A percentile compares a stretch with the other conserved stretches of the same genome.
These are phyloP conservation scores for Bisporella sp. DNA, from an alignment of 2,329 filamentous ascomycete species.

Conservation along the genomic window DNA sequence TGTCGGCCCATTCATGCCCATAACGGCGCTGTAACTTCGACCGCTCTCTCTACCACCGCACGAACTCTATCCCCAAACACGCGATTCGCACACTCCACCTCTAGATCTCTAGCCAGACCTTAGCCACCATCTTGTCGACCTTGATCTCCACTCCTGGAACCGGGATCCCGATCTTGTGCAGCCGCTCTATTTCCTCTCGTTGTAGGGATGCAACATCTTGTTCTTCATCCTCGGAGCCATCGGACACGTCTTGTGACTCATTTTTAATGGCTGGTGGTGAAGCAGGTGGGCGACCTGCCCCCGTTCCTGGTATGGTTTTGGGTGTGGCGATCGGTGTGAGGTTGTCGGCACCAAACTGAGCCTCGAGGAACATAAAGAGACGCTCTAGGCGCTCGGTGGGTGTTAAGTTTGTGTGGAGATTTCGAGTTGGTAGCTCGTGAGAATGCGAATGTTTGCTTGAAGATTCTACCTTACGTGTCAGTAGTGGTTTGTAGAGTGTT, in stretches of 20 bases:
- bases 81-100: constrained; percentile 78
- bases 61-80: constrained; percentile 77
- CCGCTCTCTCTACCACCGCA: constrained; percentile 82
- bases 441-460: constrained; percentile 48
- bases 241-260: constrained; percentile 27
- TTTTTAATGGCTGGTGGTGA: constrained; percentile 12
- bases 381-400: constrained; percentile 74
- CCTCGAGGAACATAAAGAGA: constrained; percentile 92
- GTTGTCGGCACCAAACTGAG: constrained; percentile 83
- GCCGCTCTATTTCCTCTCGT: constrained; percentile 63
- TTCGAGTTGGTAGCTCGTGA: constrained; percentile 41
- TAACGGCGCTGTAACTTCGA: constrained; percentile 77
- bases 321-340: constrained; percentile 69
- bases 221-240: constrained; percentile 28
- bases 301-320: constrained; percentile 29
- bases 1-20: constrained; percentile 23
- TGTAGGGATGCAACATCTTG: constrained; percentile 30
- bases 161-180: constrained; percentile 80
- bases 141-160: constrained; percentile 83
- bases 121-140: constrained; percentile 81
- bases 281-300: constrained; percentile 12
- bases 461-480: constrained; percentile 40
- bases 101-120: constrained; percentile 87
- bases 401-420: constrained; percentile 67
- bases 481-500: constrained; percentile 9